Conservation (phyloP, 2,329 filamentous ascomycete species). For the Neopestalotiopsis sp. region DNA sequence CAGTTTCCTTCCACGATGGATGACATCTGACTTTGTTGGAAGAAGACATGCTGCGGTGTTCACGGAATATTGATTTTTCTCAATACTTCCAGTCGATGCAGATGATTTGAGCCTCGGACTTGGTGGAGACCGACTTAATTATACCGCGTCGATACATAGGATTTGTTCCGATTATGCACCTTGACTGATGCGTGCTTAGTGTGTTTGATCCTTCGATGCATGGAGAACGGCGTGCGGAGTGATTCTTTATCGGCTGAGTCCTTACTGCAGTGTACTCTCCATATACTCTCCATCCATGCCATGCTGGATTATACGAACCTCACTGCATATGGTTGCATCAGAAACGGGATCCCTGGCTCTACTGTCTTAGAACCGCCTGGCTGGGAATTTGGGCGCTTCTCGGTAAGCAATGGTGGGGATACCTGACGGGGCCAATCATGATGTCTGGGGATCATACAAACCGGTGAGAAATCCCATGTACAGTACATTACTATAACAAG, state of each 20-base stretch:
- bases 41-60: slow-evolving; percentile 10
- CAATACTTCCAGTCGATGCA: not conserved
- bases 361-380: not conserved
- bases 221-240: not conserved
- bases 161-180: not conserved
- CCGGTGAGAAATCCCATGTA: not conserved
- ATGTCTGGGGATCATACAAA: not conserved
- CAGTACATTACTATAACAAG: no score
- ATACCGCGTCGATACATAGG: not conserved
- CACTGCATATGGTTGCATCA: not conserved
- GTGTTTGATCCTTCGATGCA: not conserved
- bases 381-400: not conserved
- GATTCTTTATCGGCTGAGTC: not conserved
- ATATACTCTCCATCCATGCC: not conserved
- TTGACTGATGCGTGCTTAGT: not conserved
- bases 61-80: not conserved
- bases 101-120: no score
- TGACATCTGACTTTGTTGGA: slow-evolving; percentile 16
- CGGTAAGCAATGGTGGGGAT: not conserved
- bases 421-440: not conserved
- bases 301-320: not conserved
- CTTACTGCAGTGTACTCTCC: not conserved
- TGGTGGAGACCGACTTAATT: not conserved
- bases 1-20: slow-evolving; percentile 22
- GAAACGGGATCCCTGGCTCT: not conserved